Percentiles rank a stretch among this genome's conserved stretches.
Conservation (phyloP, 441 rosid species). For the Erodium chrysanthum region DNA sequence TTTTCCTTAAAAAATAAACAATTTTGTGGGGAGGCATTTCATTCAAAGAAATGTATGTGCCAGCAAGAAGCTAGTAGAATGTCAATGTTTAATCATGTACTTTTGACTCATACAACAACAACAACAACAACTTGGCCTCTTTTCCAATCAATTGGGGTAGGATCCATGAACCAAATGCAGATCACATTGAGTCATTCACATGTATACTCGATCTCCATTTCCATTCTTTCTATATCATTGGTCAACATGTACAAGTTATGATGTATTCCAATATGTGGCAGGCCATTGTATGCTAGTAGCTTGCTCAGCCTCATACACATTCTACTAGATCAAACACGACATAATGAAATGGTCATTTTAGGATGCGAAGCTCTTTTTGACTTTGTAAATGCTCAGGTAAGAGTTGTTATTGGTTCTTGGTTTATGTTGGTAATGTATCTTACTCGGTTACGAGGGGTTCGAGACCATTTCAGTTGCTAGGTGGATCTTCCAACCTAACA, state of each 20-base stretch:
- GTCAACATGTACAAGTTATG: not conserved
- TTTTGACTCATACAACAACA: not conserved
- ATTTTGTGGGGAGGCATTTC: not conserved
- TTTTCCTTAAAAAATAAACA: not conserved
- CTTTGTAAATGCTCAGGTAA: slow-evolving; percentile 74
- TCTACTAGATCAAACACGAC: slow-evolving; percentile 70
- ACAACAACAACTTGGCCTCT: too few relatives aligned
- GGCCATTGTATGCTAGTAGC: slow-evolving; percentile 84
- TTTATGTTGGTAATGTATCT: not conserved
- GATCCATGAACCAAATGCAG: too few relatives aligned
- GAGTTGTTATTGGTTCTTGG: slow-evolving; percentile 10
- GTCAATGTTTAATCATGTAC: not conserved
- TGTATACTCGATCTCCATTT: too few relatives aligned
- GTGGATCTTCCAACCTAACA: not conserved
- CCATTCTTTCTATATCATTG: not conserved
- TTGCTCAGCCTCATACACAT: slow-evolving; percentile 59
- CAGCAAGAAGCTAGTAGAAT: not conserved
- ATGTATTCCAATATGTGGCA: slow-evolving; percentile 23
- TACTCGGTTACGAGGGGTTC: not conserved
- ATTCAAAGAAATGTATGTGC: not conserved
- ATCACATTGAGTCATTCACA: too few relatives aligned
- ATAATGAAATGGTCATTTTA: slow-evolving; percentile 59
- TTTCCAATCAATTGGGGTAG: too few relatives aligned
- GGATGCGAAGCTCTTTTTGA: slow-evolving; percentile 73
- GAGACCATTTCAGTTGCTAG: not conserved